Evolutionary conservation across 345 rosid genomes (phyloP).

Genomic region (Hibiscus trionum): DNA sequence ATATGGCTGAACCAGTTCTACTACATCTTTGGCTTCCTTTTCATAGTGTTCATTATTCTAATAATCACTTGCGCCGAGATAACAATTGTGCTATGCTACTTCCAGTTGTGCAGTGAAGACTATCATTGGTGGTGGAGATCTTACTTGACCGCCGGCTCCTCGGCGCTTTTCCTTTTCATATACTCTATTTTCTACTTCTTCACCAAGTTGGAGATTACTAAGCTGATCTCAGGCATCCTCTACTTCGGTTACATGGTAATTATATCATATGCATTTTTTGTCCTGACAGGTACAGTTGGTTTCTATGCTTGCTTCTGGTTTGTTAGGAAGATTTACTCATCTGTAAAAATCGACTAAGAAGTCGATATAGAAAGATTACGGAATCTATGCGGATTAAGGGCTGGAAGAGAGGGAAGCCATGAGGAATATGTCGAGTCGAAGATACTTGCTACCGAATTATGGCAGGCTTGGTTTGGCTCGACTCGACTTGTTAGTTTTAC

Average conservation of each 20-base stretch:
- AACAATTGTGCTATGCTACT: conserved; percentile 88
- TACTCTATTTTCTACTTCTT: conserved; percentile 94
- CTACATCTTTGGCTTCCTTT: conserved; percentile 98
- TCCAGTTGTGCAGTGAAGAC: conserved; percentile 96
- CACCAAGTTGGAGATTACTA: conserved; percentile 89
- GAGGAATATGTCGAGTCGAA: no score
- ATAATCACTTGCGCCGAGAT: conserved; percentile 94
- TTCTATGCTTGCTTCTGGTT: conserved; percentile 98
- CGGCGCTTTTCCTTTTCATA: conserved; percentile 89
- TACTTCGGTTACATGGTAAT: conserved; percentile 91
- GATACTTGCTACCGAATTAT: background rate
- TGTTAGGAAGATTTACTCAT: conserved; percentile 87
- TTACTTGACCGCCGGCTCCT: conserved; percentile 89
- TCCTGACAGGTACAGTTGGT: conserved; percentile 86
- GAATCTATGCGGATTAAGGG: no score
- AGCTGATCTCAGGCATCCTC: conserved; percentile 80
- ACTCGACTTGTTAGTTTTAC: background rate
- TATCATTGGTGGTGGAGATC: conserved; percentile 99
- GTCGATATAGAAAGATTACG: no score
- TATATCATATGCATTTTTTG: conserved; percentile 85
- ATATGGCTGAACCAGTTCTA: conserved; percentile 99
- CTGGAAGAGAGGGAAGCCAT: no score
- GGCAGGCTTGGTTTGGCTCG: conserved; percentile 24
- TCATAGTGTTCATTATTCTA: conserved; percentile 80
- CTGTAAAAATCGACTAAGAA: conserved; percentile 82